Percentiles rank a stretch among this genome's conserved stretches.
Conservation (phyloP, 1,139 yeast genomes). For the Groenewaldozyma auringiensis region DNA sequence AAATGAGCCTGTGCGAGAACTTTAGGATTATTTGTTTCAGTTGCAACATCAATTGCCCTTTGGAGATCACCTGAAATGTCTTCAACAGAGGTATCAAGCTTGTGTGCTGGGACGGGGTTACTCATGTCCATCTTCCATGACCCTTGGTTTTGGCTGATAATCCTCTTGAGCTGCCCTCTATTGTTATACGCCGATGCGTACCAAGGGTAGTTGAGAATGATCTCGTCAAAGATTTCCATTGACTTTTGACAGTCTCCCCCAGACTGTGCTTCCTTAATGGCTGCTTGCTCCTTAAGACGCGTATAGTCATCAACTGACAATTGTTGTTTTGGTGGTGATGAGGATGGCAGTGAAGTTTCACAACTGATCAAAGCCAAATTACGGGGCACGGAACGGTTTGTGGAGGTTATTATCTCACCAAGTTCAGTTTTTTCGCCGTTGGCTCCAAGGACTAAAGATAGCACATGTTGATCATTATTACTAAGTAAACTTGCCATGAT, state of each 20-base stretch:
- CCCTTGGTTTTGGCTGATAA: conserved; percentile 1
- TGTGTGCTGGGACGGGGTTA: neutral
- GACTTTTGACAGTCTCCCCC: conserved; percentile 15
- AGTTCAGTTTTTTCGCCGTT: neutral
- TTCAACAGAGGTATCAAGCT: conserved; percentile 1
- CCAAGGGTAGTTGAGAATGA: conserved; percentile 22
- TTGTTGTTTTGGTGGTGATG: neutral
- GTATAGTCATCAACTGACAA: neutral
- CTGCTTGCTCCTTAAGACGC: neutral
- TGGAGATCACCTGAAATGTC: conserved; percentile 19
- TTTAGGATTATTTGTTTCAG: neutral
- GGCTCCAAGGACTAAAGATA: neutral
- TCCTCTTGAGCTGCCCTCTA: conserved; percentile 27
- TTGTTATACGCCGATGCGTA: conserved; percentile 32
- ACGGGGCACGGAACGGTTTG: too few species aligned
- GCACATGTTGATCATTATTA: neutral
- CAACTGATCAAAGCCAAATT: too few species aligned
- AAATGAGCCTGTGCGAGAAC: neutral
- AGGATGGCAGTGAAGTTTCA: neutral
- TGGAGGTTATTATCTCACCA: neutral
- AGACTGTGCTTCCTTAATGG: neutral
- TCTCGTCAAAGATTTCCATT: conserved; percentile 15
- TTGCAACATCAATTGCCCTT: conserved; percentile 22
- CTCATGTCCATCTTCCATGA: neutral
- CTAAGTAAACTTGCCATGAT: neutral